Percentiles rank a stretch among this genome's conserved stretches.
These are phyloP conservation scores for Suhomyces coccinellae DNA, from an alignment of 1,139 yeast genomes.

Conservation along the genomic window DNA sequence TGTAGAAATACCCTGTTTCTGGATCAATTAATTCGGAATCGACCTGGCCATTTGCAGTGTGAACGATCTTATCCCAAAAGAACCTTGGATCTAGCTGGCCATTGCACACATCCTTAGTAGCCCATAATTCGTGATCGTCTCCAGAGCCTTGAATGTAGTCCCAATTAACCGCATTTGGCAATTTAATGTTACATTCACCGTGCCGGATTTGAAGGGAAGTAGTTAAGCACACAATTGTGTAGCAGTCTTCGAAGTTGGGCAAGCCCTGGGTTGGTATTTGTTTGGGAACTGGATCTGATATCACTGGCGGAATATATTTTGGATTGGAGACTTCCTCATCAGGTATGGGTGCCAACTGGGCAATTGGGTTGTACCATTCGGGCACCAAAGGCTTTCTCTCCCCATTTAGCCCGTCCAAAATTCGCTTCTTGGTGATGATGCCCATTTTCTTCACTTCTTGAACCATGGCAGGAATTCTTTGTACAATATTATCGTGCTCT, in stretches of 20 bases:
- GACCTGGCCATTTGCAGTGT: neutral
- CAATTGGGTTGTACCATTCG: slow-evolving; percentile 58
- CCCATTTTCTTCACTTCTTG: slow-evolving; percentile 41
- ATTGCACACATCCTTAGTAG: slow-evolving; percentile 38
- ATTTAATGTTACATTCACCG: slow-evolving; percentile 4
- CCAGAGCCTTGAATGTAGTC: slow-evolving; percentile 87
- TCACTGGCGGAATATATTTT: neutral
- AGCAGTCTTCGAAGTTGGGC: slow-evolving; percentile 5
- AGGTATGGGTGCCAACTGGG: neutral
- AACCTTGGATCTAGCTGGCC: slow-evolving; percentile 50
- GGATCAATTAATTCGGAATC: slow-evolving; percentile 26
- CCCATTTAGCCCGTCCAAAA: slow-evolving; percentile 27
- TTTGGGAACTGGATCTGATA: neutral
- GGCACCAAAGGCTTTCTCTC: slow-evolving; percentile 58
- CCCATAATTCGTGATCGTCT: slow-evolving; percentile 92
- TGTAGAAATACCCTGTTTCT: slow-evolving; percentile 33
- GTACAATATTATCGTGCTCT: slow-evolving; percentile 56
- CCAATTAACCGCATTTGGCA: slow-evolving; percentile 19
- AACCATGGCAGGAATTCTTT: slow-evolving; percentile 52
- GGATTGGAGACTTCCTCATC: neutral
- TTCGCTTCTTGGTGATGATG: slow-evolving; percentile 32
- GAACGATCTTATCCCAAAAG: slow-evolving; percentile 53
- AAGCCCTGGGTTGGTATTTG: neutral
- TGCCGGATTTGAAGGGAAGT: slow-evolving; percentile 50
- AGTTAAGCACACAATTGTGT: slow-evolving; percentile 52